phyloP scores from a whole-genome alignment of 2,329 filamentous ascomycete genomes.

The Aphanocladium album region DNA sequence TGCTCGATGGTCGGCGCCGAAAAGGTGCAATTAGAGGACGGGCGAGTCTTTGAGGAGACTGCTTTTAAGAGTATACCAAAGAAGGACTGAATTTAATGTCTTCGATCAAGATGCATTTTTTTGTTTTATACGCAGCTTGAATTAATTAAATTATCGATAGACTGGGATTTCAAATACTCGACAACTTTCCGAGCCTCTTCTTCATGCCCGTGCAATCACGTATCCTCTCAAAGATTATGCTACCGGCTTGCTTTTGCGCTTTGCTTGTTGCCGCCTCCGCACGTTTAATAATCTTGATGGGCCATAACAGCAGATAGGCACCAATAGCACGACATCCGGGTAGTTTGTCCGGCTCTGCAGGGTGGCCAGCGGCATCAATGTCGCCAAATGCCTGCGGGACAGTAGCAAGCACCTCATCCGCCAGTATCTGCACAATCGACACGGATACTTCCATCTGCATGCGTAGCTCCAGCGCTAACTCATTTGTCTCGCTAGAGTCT shows the following conservation, averaged over 20 bases:
- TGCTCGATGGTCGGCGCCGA: conserved; percentile 37
- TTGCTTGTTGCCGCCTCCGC: conserved; percentile 17
- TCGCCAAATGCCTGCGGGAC: conserved; percentile 34
- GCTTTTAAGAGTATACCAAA: conserved; percentile 15
- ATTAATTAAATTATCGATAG: neutral
- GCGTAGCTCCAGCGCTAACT: neutral
- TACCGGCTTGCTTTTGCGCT: conserved; percentile 25
- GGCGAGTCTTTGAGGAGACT: conserved; percentile 32
- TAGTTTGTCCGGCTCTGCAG: conserved; percentile 17
- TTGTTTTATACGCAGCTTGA: neutral
- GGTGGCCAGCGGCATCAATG: conserved; percentile 16
- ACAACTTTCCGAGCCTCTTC: conserved; percentile 25
- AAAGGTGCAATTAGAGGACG: conserved; percentile 33
- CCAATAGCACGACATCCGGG: conserved; percentile 29
- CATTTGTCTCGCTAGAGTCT: neutral
- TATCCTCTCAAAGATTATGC: conserved; percentile 30
- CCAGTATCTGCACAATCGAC: conserved; percentile 24
- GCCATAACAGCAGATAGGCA: conserved; percentile 35
- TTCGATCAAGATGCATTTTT: neutral
- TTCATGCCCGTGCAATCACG: conserved; percentile 37
- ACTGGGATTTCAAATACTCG: conserved; percentile 17
- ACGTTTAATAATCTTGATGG: conserved; percentile 31
- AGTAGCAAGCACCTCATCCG: conserved; percentile 29
- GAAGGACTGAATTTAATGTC: neutral
- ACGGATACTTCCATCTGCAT: conserved; percentile 16